Base-by-base conservation (phyloP, 768 basidiomycete species). In the Boletus rubroflammeus region DNA sequence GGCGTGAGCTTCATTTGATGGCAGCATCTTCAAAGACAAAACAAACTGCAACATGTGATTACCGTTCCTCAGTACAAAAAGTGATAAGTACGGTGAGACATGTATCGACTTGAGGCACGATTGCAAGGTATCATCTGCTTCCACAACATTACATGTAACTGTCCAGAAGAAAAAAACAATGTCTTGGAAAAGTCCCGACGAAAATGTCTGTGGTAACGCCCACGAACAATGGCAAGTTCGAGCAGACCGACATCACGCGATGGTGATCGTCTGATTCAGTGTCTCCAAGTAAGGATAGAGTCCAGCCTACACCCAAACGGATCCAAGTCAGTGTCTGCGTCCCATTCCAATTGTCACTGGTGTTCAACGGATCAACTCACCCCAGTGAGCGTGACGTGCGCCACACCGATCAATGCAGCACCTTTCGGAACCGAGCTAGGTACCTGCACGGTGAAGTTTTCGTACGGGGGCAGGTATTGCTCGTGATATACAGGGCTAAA, bases 371-470 rank as follows among this genome's bases (percentile, higher is more conserved):
- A 46, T 56, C 25, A 29, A 71, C 76, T 67, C 59, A 79, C 76
- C 50, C 73, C 78, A 13, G 76, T 21, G 25, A 79, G 67, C 9
- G 70, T 46, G n/a, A 73, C 49, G 58, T 77, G 75, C 8, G 63
- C 65, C 3, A 76, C 72, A 17, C 66, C 67, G 19, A 79, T 57
- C 58, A 70, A 63, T 7, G 74, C 74, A 34, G 60, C 50, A 5
- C 77, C 76, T 29, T 58, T 49, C 1, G 60, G 0, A 9, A 63
- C 17, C 4, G 21, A 43, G 25, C 65, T 45, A 1, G 79, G 79
- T 13, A 81, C 62, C 32, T 65, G 64, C 5, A 81, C 68, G 4
- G 75, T 73, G 54, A 78, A 76, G 57, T 79, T 78, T 51, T 81
- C 67, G 64, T 77, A 73, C 11, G 78, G 77, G 6, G 62, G 61